Percentiles rank a stretch among this genome's conserved stretches.
Conservation (phyloP, 2,329 filamentous ascomycete genomes). For the Hortaea werneckii region DNA sequence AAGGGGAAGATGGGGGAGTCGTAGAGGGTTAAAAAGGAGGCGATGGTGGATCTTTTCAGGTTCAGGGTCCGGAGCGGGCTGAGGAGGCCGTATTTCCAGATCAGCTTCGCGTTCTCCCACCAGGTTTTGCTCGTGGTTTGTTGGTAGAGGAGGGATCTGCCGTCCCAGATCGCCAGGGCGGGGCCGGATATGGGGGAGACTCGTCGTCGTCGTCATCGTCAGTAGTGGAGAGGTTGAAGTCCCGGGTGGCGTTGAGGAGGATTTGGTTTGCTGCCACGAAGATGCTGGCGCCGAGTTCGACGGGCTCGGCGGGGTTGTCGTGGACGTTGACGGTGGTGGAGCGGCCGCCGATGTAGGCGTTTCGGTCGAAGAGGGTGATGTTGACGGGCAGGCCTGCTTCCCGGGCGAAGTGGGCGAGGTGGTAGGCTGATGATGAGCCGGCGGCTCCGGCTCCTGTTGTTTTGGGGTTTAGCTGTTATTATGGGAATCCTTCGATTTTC, state of each 20-base stretch:
- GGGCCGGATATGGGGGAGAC: slow-evolving; percentile 33
- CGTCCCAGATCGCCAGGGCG: slow-evolving; percentile 76
- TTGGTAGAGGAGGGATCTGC: slow-evolving; percentile 59
- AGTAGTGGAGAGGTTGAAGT: slow-evolving; percentile 56
- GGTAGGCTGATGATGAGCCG: slow-evolving; percentile 78
- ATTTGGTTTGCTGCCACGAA: slow-evolving; percentile 82
- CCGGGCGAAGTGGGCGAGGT: slow-evolving; percentile 61
- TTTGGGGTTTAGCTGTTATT: neutral
- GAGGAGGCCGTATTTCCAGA: slow-evolving; percentile 70
- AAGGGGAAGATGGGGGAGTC: slow-evolving; percentile 77
- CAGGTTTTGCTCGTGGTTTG: slow-evolving; percentile 54
- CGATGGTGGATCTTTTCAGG: slow-evolving; percentile 61
- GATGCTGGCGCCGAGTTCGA: slow-evolving; percentile 86
- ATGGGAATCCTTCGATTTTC: neutral
- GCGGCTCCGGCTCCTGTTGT: slow-evolving; percentile 72
- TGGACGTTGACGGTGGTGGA: slow-evolving; percentile 75
- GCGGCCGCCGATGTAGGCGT: slow-evolving; percentile 68
- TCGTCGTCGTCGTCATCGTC: slow-evolving; percentile 25
- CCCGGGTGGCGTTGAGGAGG: slow-evolving; percentile 59
- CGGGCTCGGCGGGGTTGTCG: slow-evolving; percentile 52
- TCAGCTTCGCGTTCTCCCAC: slow-evolving; percentile 69
- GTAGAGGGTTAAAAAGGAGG: slow-evolving; percentile 70
- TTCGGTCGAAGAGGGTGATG: slow-evolving; percentile 81
- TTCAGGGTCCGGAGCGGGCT: slow-evolving; percentile 64
- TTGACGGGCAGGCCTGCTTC: slow-evolving; percentile 53